Base-by-base conservation (phyloP, 164 flowering plant genomes). In the Saururus chinensis region DNA sequence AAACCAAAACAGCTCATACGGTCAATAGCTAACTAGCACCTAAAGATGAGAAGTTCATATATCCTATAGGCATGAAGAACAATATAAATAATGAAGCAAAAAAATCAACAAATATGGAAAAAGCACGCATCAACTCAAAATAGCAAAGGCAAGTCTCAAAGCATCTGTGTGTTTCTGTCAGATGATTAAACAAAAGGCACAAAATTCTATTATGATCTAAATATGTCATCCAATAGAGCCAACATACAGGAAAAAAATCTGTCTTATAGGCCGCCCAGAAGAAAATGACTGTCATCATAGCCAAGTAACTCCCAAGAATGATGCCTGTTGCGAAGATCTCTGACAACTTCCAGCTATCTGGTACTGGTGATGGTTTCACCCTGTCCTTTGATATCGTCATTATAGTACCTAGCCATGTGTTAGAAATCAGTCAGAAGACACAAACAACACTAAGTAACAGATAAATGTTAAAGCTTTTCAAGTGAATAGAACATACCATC, bases 331-430 rank as follows among this genome's bases (percentile, higher is more conserved):
- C 75, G 59, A 92, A 89, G 12, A 88, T 92, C 78, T 92, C 95
- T 7, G 87, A 76, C 64, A 87, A 75, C 78, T 85, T 89, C 98
- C 95, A 89, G 73, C 96, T 84, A 65, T 89, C 96, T 45, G 98
- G 96, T 24, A 69, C 72, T 56, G 91, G 88, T 61, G 91, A 92
- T 41, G 96, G 95, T 70, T 87, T 86, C 66, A 91, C 98, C 71
- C 90, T 81, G 62, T 91, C 96, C 75, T 87, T 65, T 5, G 97
- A 88, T 68, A 91, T 91, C 35, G 97, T 88, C 97, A 91, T 88
- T 53, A 88, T 88, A 61, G 98, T 88, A 69, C 96, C 96, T 91
- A 45, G 7, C 49, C 14, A 12, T 12, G 49, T 12, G 49, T 17
- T 17, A 45, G 49, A 12, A 45, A 45, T 30, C 4, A 6, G 37